phyloP scores from a whole-genome alignment of 257 asterid genomes.

The Penstemon eatonii region DNA sequence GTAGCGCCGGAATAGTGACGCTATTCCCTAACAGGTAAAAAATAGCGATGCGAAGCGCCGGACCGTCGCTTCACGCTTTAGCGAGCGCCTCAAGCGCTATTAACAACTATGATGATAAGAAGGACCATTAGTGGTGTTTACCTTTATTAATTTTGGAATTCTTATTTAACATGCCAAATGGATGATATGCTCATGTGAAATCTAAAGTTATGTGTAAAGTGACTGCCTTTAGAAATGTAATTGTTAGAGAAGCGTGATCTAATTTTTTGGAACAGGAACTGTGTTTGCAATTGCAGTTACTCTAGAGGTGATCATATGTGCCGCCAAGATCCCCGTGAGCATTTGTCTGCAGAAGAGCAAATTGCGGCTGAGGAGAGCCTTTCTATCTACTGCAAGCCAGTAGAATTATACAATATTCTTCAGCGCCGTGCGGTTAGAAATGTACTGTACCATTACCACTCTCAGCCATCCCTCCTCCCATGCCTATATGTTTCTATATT shows the following conservation, averaged over 20 bases:
- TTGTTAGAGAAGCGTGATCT: conserved; percentile 32
- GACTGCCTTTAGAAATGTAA: conserved; percentile 28
- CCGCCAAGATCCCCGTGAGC: conserved; percentile 83
- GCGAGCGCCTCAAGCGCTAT: too few species aligned
- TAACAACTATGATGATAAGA: too few species aligned
- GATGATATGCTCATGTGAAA: too few species aligned
- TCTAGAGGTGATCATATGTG: conserved; percentile 86
- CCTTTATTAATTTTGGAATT: too few species aligned
- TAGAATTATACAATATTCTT: conserved; percentile 87
- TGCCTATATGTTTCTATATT: not conserved
- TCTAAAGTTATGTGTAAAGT: conserved; percentile 12
- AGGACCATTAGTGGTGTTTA: too few species aligned
- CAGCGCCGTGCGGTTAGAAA: conserved; percentile 85
- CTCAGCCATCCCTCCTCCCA: conserved; percentile 1
- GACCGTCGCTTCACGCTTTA: too few species aligned
- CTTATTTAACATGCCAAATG: too few species aligned
- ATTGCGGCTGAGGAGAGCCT: conserved; percentile 96
- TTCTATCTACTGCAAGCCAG: conserved; percentile 90
- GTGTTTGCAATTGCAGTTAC: conserved; percentile 82
- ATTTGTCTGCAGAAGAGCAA: conserved; percentile 89
- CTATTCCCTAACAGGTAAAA: too few species aligned
- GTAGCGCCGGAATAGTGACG: too few species aligned
- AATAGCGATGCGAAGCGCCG: too few species aligned
- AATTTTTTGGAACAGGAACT: conserved; percentile 56
- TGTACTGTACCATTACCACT: conserved; percentile 39